A percentile compares a stretch with the other conserved stretches of the same genome.
Evolutionary conservation across 2,329 filamentous ascomycete species (phyloP).

Genomic region (Botryotinia narcissicola): DNA sequence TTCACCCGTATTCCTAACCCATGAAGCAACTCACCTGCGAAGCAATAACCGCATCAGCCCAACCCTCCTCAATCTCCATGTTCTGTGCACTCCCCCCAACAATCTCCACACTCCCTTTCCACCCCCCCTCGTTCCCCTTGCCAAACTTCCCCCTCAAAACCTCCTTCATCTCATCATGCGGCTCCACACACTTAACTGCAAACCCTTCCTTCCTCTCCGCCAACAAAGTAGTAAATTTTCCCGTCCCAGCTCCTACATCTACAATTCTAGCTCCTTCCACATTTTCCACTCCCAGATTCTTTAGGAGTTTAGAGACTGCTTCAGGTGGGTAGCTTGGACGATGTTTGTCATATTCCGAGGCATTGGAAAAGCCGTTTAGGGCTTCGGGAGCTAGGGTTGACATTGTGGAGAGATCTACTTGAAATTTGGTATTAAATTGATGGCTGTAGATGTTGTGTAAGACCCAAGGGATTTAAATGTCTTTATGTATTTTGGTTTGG

Average conservation of each 20-base stretch:
- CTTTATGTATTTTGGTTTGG: neutral
- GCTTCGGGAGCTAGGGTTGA: conserved; percentile 30
- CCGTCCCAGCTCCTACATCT: conserved; percentile 67
- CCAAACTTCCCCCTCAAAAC: conserved; percentile 59
- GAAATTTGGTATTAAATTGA: neutral
- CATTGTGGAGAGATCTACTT: neutral
- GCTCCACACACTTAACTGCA: conserved; percentile 60
- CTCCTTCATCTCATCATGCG: conserved; percentile 63
- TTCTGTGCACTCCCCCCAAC: conserved; percentile 56
- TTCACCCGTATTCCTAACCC: neutral
- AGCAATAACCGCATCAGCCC: conserved; percentile 63
- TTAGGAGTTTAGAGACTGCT: conserved; percentile 58
- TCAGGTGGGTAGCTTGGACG: conserved; percentile 63
- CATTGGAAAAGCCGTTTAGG: conserved; percentile 59
- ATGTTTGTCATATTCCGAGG: conserved; percentile 62
- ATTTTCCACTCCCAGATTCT: conserved; percentile 51
- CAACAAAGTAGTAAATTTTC: conserved; percentile 66
- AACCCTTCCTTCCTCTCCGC: conserved; percentile 57
- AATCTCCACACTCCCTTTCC: conserved; percentile 46
- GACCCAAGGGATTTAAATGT: neutral
- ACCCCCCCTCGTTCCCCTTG: conserved; percentile 48
- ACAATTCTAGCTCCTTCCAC: conserved; percentile 50
- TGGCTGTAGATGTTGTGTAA: neutral
- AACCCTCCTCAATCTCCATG: conserved; percentile 55
- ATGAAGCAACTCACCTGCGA: conserved; percentile 58